A percentile compares a stretch with the other conserved stretches of the same genome.
phyloP scores from a whole-genome alignment of 176 grass and related monocot genomes.

The Rhipidocladum racemiflorum region DNA sequence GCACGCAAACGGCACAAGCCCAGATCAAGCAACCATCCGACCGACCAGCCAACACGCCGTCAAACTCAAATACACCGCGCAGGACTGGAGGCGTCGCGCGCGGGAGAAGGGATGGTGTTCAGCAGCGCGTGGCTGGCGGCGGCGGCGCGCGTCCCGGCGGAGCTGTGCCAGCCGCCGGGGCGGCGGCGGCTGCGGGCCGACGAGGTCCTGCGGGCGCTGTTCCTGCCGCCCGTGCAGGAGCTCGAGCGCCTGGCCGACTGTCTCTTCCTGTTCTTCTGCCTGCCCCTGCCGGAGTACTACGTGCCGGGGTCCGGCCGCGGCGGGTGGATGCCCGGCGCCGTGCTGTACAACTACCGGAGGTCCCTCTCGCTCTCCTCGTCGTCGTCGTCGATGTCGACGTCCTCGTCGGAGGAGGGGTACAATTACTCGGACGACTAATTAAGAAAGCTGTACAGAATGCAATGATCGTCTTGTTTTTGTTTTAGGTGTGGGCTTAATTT shows the following conservation, averaged over 20 bases:
- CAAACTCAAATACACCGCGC: not conserved
- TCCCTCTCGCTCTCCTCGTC: constrained; percentile 20
- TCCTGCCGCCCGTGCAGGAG: constrained; percentile 34
- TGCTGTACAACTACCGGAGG: constrained; percentile 35
- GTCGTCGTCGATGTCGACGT: not conserved
- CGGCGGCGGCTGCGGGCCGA: constrained; percentile 38
- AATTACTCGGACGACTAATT: constrained; percentile 28
- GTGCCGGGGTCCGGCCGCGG: constrained; percentile 17
- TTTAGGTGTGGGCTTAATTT: not conserved
- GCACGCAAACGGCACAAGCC: not conserved
- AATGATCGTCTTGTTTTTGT: not conserved
- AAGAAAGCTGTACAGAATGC: not conserved
- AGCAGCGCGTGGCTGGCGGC: constrained; percentile 30
- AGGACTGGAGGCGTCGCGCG: not conserved
- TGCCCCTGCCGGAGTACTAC: constrained; percentile 50
- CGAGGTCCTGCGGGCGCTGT: constrained; percentile 52
- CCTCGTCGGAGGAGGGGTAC: not conserved
- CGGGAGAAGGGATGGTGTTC: constrained; percentile 33
- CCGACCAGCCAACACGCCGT: not conserved
- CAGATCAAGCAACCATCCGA: not conserved
- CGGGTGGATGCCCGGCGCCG: constrained; percentile 12
- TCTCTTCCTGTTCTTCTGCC: constrained; percentile 49
- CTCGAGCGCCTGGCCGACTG: constrained; percentile 34
- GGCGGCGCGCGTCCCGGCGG: constrained; percentile 36
- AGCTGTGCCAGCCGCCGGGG: constrained; percentile 47